Conservation (phyloP, 1,284 basidiomycete species). For the Cryptococcus sp. region DNA sequence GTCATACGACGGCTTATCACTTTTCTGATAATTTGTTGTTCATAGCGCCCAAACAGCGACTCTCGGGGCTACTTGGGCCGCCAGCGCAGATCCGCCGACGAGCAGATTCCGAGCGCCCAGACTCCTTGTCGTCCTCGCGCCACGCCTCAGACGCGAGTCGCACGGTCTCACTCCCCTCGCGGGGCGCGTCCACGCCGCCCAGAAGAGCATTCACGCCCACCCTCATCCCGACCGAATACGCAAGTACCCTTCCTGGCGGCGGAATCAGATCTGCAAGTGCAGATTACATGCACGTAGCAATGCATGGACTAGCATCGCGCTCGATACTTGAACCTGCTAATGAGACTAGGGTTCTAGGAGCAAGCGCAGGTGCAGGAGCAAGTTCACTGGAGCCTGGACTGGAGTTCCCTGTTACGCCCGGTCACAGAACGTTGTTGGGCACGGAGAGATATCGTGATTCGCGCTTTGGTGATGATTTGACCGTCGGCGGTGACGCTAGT, state of each 20-base stretch:
- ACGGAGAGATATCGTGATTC: slow-evolving; percentile 49
- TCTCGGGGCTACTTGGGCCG: slow-evolving; percentile 11
- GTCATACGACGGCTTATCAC: no score
- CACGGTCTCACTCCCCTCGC: slow-evolving; percentile 8
- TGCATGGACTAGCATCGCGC: slow-evolving; percentile 21
- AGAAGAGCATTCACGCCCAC: slow-evolving; percentile 9
- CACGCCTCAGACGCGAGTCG: slow-evolving; percentile 5
- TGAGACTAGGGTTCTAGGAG: neutral
- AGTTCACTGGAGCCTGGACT: neutral
- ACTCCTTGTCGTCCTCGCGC: slow-evolving; percentile 8
- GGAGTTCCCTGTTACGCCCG: slow-evolving; percentile 27
- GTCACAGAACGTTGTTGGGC: slow-evolving; percentile 44
- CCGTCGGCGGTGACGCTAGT: slow-evolving; percentile 17
- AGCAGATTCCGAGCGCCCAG: slow-evolving; percentile 15
- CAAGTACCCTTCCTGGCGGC: neutral
- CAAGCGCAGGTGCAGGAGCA: neutral
- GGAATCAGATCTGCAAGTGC: slow-evolving; percentile 20
- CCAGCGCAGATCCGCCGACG: slow-evolving; percentile 14
- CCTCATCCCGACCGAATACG: slow-evolving; percentile 5
- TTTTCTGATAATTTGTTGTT: neutral
- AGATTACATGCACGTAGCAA: slow-evolving; percentile 45
- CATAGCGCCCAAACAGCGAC: slow-evolving; percentile 2
- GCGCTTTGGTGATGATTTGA: slow-evolving; percentile 44
- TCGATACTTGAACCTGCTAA: no score
- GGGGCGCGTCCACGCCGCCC: slow-evolving; percentile 10